Percentiles rank a stretch among this genome's conserved stretches.
Conservation (phyloP, 176 grass and related monocot genomes). For the Echinochloa phyllopogon region DNA sequence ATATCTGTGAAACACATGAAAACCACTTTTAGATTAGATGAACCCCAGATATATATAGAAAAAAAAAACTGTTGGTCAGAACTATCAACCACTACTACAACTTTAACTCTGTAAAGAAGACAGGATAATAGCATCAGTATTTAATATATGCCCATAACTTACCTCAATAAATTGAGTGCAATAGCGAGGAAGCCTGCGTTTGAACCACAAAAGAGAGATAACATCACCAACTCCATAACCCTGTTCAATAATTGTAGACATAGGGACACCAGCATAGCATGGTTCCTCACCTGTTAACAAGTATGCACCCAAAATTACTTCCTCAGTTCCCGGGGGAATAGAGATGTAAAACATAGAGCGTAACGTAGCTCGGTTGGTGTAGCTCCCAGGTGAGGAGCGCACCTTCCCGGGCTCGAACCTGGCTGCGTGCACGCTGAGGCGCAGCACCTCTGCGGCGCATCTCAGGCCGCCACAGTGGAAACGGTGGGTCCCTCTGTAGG, state of each 20-base stretch:
- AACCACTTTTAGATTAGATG: conserved; percentile 28
- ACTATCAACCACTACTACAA: background rate
- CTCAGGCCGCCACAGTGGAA: too few relatives aligned
- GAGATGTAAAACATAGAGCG: background rate
- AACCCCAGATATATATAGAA: conserved; percentile 12
- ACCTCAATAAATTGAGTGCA: conserved; percentile 99
- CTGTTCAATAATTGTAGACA: conserved; percentile 95
- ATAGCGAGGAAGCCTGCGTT: conserved; percentile 94
- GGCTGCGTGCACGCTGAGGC: too few relatives aligned
- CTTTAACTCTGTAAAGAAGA: background rate
- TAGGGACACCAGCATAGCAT: conserved; percentile 96
- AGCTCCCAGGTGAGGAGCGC: too few relatives aligned
- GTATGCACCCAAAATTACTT: conserved; percentile 33
- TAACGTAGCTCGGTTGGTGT: too few relatives aligned
- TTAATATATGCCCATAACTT: conserved; percentile 26
- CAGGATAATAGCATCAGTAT: conserved; percentile 9
- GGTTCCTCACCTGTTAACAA: conserved; percentile 87
- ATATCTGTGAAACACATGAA: conserved; percentile 67
- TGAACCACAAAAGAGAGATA: conserved; percentile 99
- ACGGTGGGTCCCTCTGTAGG: too few relatives aligned
- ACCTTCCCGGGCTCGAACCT: too few relatives aligned
- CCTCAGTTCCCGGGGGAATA: background rate
- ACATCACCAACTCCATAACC: conserved; percentile 98
- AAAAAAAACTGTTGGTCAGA: conserved; percentile 9
- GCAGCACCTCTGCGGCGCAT: too few relatives aligned